Evolutionary conservation across 1,284 basidiomycete genomes (phyloP), one percentile per base, ranked within the genome.

Genomic region (Ganoderma sinense): DNA sequence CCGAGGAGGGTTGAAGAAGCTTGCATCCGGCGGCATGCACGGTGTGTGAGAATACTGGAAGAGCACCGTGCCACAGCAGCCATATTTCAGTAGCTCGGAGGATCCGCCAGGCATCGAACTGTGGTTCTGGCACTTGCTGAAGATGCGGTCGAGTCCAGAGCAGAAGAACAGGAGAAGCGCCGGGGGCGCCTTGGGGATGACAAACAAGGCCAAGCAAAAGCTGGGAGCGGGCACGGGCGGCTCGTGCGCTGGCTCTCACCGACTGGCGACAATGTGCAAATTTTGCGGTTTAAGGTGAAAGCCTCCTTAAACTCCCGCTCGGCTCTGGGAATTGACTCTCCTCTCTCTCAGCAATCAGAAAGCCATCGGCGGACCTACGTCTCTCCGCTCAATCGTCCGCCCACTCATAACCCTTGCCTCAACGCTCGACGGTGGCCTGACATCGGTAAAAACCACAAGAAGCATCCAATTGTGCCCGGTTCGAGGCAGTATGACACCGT

Each of bases 401-500:
- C 29, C 65, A n/a, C 43, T 59, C 43, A 33, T 45, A 36, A 39
- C 48, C 40, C 39, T 43, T 40, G 41, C n/a, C 55, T 23, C 62
- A 16, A 40, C 29, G 29, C 31, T 62, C 43, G 43, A 29, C 61
- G 8, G 41, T 43, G 41, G 14, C 18, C 55, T 43, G 53, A 39
- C 66, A 31, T 55, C 62, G 53, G n/a, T 40, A 43, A 36, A 36
- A 20, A 26, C 33, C 11, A 33, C 20, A 33, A 45, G 36, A 26
- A 60, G 33, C 43, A 13, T 56, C n/a, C 26, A 62, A 63, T 48
- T 55, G 33, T 39, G 39, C 39, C 68, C 68, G 61, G 39, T 26
- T 66, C 51, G 68, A 69, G 68, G 64, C 31, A 62, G 62, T 64
- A 48, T 64, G 67, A 60, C 62, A 64, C n/a, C 23, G 2, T 20